Conservation (phyloP, 352 stramenopile genomes). For the Detonula confervacea region DNA sequence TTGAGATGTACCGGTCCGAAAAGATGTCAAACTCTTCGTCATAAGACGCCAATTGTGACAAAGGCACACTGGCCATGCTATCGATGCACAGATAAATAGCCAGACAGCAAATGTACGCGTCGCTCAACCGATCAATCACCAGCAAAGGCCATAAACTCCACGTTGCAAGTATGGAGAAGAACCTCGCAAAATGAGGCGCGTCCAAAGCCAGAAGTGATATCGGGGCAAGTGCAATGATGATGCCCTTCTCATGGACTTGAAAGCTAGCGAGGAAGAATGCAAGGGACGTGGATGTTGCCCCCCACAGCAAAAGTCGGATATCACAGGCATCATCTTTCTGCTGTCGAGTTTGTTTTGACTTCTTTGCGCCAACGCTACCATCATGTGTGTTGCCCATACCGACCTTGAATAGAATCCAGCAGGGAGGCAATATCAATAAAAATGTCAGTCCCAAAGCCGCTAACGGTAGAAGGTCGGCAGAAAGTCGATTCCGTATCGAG, state of each 20-base stretch:
- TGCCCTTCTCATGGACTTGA: constrained; percentile 98
- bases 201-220: constrained; percentile 87
- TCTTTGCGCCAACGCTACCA: background rate
- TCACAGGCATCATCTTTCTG: constrained; percentile 62
- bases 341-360: constrained; percentile 3
- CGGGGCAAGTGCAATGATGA: constrained; percentile 92
- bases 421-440: constrained; percentile 88
- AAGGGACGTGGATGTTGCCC: constrained; percentile 88
- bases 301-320: constrained; percentile 87
- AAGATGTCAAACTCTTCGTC: constrained; percentile 36
- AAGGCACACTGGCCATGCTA: constrained; percentile 6
- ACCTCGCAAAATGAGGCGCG: constrained; percentile 63
- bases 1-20: constrained; percentile 32
- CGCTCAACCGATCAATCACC: constrained; percentile 68
- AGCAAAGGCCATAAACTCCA: constrained; percentile 82
- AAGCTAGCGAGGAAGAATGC: constrained; percentile 97
- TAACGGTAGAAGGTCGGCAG: constrained; percentile 50
- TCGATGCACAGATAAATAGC: constrained; percentile 61
- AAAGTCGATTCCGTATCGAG: constrained; percentile 69
- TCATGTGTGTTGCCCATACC: constrained; percentile 17
- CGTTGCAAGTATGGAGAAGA: constrained; percentile 76
- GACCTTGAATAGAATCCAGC: constrained; percentile 69
- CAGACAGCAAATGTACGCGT: constrained; percentile 71
- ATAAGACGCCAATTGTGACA: constrained; percentile 10
- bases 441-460: constrained; percentile 85